Base-by-base conservation (phyloP, 139 green algal species). In the Deuterostichococcus epilithicus region DNA sequence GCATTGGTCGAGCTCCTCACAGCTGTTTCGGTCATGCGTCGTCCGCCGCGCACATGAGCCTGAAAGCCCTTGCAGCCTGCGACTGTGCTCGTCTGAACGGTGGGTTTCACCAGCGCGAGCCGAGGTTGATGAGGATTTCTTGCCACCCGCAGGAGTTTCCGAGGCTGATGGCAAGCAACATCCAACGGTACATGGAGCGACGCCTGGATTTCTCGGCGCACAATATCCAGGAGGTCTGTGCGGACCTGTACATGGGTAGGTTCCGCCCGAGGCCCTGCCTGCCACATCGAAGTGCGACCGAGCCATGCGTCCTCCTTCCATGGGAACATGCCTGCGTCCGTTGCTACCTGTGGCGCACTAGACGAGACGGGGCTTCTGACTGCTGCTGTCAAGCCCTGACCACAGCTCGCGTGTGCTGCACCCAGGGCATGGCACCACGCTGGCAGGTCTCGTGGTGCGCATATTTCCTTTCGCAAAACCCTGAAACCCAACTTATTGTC, bases 401-500 rank as follows among this genome's bases (percentile, higher is more conserved):
- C n/a, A n/a, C n/a, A n/a, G n/a, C n/a, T n/a, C n/a, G n/a, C n/a
- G n/a, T n/a, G n/a, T n/a, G n/a, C n/a, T n/a, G n/a, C n/a, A 96
- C 76, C 72, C 85, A 0, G 74, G 85, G 34, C 81, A 91, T 68
- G 91, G 91, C 33, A 95, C 90, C 0, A 94, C 90, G 0, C 72
- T 93, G 67, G 86, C 85, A 33, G 90, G 90, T 3, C 84, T 94
- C 5, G 86, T 92, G 82, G 83, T 82, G 45, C 52, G 76, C 28
- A 38, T 35, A 25, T 42, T 45, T 4, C 69, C 44, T 70, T 52
- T 47, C n/a, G n/a, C n/a, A n/a, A n/a, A n/a, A 52, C 5, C 32
- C 58, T 34, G 28, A 35, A n/a, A 15, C 23, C 35, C 18, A 45
- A 20, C 25, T 23, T 68, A 22, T 1, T 47, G 23, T 2, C 4